Evolutionary conservation across 2,329 filamentous ascomycete species (phyloP), one percentile per base, ranked within the genome.

Genomic region (Acephala macrosclerotiorum): DNA sequence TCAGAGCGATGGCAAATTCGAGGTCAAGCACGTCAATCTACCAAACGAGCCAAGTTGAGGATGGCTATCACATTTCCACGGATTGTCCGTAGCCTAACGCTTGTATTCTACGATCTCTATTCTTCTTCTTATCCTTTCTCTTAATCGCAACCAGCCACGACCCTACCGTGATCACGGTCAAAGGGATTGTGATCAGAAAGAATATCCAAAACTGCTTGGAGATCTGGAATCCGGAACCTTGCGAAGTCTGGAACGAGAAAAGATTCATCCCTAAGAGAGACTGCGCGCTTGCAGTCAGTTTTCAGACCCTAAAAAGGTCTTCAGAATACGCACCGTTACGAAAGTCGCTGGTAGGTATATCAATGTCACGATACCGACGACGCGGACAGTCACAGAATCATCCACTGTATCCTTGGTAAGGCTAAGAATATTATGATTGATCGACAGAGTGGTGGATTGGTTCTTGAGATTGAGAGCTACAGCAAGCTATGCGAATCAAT

Each of bases 141-240:
- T 45, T 47, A 29, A 22, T 25, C 16, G 53, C 49, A 11, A 60
- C n/a, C 18, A 60, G 16, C 56, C 62, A 64, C 11, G 62, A 64
- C 20, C 62, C 56, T 6, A 64, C 42, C 4, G 62, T 64, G 3
- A 64, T 33, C 6, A 64, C 8, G 12, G 75, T 77, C n/a, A 77
- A 63, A 1, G 72, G 67, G n/a, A 72, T 64, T 1, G 75, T 64
- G 33, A 69, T 66, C 2, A 74, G 63, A 8, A 77, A 42, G 25
- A 73, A 78, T 49, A 78, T 75, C 76, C 76, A 78, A 29, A 77
- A 73, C 61, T 75, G 74, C 7, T 69, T 66, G 3, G 73, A 74
- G 1, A 71, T 70, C 20, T 74, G 49, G 14, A 76, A 70, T 2
- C 64, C 60, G 8, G 58, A 42, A 16, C 62, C 66, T 5, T 68